Evolutionary conservation across 805 yeast genomes (phyloP), one percentile per base, ranked within the genome.

Genomic region (Diddensiella transvaalensis): DNA sequence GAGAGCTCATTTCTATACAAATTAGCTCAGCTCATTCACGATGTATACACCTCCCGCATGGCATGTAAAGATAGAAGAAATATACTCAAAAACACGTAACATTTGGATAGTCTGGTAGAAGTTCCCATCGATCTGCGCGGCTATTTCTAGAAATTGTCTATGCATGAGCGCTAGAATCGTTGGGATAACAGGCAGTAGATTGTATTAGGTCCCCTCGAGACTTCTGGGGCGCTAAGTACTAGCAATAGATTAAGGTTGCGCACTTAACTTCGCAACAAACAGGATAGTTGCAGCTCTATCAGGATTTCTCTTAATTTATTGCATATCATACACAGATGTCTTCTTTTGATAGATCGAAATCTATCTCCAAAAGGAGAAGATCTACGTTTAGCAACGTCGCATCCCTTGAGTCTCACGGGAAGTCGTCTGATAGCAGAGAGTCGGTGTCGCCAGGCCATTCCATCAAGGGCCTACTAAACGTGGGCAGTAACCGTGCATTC

Each of bases 361-460:
- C 33, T 10, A n/a, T n/a, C n/a, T 42, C 46, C 11, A 40, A 44
- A n/a, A 39, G 42, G 40, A 46, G 58, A 36, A 32, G 58, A 22
- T 45, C 56, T 22, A 54, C 58, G 13, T 54, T 54, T 40, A 46
- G 48, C 38, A 54, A 52, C 42, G 51, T 53, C 13, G 48, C 49
- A 1, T 36, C 48, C 8, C 22, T 54, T 10, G 55, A 54, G 26
- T 38, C 55, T 17, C 57, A 54, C 30, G 57, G 57, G 22, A 22
- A 23, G 4, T 39, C 38, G 17, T 35, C 38, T 15, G 38, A 35
- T 35, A 35, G 38, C 17, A 8, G 17, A 6, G 21, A 35, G 8
- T 35, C 38, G 17, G 17, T 35, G 8, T 35, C 38, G 17, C 38
- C 38, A n/a, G 38, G 44, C 21, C 38, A 17, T 18, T 22, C 42